Conservation (phyloP, 805 yeast genomes). For the Kregervanrija pseudodelftensis region DNA sequence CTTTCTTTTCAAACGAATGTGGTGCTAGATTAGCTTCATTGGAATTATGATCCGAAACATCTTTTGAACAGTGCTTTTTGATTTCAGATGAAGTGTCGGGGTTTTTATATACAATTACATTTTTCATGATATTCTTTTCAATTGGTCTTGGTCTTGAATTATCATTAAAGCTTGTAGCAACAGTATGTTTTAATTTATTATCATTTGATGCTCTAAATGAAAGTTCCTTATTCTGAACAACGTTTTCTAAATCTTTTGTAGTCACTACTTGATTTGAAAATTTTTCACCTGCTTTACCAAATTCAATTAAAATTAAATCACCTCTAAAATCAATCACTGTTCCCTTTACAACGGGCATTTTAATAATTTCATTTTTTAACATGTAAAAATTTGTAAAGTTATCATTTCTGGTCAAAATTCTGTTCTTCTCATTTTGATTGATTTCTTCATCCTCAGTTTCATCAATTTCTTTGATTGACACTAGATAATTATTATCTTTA, state of each 20-base stretch:
- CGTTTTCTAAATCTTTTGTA: constrained; percentile 1
- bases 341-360: constrained; percentile 56
- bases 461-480: constrained; percentile 8
- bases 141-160: constrained; percentile 12
- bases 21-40: no score
- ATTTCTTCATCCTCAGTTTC: background rate
- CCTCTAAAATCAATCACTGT: constrained; percentile 67
- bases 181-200: constrained; percentile 5
- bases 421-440: constrained; percentile 12
- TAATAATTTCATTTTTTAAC: constrained; percentile 53
- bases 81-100: background rate
- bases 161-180: background rate
- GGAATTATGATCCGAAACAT: no score
- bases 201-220: constrained; percentile 4
- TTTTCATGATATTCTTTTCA: constrained; percentile 3
- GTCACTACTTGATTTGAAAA: constrained; percentile 1
- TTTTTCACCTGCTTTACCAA: constrained; percentile 4
- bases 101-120: constrained; percentile 8
- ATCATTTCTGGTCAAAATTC: constrained; percentile 35
- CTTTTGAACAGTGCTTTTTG: no score
- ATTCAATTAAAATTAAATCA: constrained; percentile 30
- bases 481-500: constrained; percentile 13
- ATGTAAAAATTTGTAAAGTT: constrained; percentile 49
- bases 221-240: constrained; percentile 4
- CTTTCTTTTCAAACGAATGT: no score